A percentile compares a stretch with the other conserved stretches of the same genome.
Conservation (phyloP, 345 rosid species). For the Boechera stricta region DNA sequence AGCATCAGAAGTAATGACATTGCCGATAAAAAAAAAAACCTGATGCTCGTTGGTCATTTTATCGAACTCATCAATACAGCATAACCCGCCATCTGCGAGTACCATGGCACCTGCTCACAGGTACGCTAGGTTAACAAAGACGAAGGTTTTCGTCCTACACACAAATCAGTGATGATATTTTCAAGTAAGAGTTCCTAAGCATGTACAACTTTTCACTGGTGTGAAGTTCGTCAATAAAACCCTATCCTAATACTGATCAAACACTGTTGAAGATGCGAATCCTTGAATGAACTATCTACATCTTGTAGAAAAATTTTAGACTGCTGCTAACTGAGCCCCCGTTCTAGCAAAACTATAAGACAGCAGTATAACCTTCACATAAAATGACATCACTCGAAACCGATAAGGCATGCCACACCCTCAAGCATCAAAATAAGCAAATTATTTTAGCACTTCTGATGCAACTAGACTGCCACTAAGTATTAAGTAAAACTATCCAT, state of each 20-base stretch:
- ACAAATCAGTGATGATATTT: slow-evolving; percentile 15
- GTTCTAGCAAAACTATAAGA: slow-evolving; percentile 20
- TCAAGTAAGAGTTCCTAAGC: slow-evolving; percentile 9
- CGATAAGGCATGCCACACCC: slow-evolving; percentile 8
- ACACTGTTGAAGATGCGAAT: slow-evolving; percentile 28
- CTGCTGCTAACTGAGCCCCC: slow-evolving; percentile 21
- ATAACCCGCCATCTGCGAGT: slow-evolving; percentile 92
- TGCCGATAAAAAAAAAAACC: slow-evolving; percentile 52
- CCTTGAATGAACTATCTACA: slow-evolving; percentile 28
- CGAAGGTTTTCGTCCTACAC: slow-evolving; percentile 9
- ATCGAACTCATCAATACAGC: slow-evolving; percentile 98
- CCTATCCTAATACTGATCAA: slow-evolving; percentile 24
- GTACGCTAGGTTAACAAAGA: slow-evolving; percentile 25
- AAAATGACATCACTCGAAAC: slow-evolving; percentile 10
- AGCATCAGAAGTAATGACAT: slow-evolving; percentile 34
- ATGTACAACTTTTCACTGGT: slow-evolving; percentile 20
- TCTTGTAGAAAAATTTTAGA: slow-evolving; percentile 2
- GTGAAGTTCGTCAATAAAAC: slow-evolving; percentile 20
- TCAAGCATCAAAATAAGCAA: slow-evolving; percentile 6
- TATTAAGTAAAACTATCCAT: slow-evolving; percentile 16
- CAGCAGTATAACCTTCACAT: slow-evolving; percentile 24
- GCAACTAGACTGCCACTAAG: slow-evolving; percentile 17
- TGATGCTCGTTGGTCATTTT: slow-evolving; percentile 97
- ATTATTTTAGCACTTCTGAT: slow-evolving; percentile 8
- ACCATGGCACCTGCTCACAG: slow-evolving; percentile 93